A percentile compares a stretch with the other conserved stretches of the same genome.
phyloP scores from a whole-genome alignment of 192 early-diverging fungal genomes.

The Backusella mclennaniae region DNA sequence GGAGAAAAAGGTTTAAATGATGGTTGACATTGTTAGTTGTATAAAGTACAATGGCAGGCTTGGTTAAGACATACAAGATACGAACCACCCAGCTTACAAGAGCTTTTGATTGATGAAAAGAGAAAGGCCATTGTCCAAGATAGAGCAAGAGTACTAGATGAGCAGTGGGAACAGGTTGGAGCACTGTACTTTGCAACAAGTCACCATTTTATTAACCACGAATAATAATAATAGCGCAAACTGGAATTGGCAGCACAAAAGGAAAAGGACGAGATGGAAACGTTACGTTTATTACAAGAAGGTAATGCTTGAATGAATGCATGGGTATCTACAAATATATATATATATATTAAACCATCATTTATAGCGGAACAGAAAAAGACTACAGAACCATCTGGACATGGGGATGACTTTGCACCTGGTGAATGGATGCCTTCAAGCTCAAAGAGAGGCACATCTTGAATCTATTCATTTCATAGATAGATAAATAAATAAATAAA shows the following conservation, averaged over 20 bases:
- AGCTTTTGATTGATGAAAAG: slow-evolving; percentile 22
- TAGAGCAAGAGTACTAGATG: slow-evolving; percentile 32
- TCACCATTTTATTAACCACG: too few relatives aligned
- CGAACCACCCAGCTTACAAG: slow-evolving; percentile 19
- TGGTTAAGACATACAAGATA: slow-evolving; percentile 36
- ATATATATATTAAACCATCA: too few relatives aligned
- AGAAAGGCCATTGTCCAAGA: slow-evolving; percentile 21
- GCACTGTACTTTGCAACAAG: too few relatives aligned
- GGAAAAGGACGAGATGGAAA: not conserved
- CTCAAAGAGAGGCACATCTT: not conserved
- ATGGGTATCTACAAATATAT: too few relatives aligned
- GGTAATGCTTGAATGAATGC: not conserved
- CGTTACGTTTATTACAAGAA: not conserved
- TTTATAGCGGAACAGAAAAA: not conserved
- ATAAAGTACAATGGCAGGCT: slow-evolving; percentile 37
- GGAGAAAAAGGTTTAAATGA: not conserved
- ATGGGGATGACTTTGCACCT: slow-evolving; percentile 31
- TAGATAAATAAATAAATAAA: too few relatives aligned
- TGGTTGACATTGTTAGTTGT: not conserved
- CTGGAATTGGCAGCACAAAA: not conserved
- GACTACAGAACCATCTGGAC: slow-evolving; percentile 22
- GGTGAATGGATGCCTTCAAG: slow-evolving; percentile 27
- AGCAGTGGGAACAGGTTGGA: slow-evolving; percentile 26
- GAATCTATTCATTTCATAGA: too few relatives aligned
- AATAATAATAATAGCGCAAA: slow-evolving; percentile 7